phyloP scores from a whole-genome alignment of 257 asterid genomes.

The Plantago elongata region DNA sequence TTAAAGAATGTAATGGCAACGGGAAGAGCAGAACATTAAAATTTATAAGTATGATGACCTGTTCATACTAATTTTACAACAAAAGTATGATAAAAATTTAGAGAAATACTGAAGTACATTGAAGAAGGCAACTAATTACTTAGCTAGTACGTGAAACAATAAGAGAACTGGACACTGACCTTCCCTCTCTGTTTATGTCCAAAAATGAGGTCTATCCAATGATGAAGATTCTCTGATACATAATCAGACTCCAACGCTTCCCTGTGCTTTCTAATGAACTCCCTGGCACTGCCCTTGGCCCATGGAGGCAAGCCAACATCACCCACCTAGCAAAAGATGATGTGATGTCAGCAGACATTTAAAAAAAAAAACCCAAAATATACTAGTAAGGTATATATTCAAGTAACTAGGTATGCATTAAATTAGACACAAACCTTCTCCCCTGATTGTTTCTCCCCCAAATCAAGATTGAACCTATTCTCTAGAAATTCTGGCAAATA shows the following conservation, averaged over 20 bases:
- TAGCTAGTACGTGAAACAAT: slow-evolving; percentile 14
- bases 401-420: neutral
- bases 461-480: slow-evolving; percentile 80
- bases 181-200: slow-evolving; percentile 95
- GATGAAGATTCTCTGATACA: slow-evolving; percentile 95
- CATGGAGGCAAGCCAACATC: slow-evolving; percentile 92
- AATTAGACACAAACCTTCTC: slow-evolving; percentile 66
- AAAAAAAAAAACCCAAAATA: neutral
- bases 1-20: neutral
- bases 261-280: slow-evolving; percentile 88
- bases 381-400: neutral
- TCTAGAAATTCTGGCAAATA: slow-evolving; percentile 93
- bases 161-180: slow-evolving; percentile 43
- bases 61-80: too few species aligned
- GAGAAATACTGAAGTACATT: neutral
- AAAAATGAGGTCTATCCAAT: slow-evolving; percentile 98
- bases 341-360: slow-evolving; percentile 5
- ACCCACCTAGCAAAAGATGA: slow-evolving; percentile 66
- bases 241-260: slow-evolving; percentile 98
- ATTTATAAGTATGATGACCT: too few species aligned
- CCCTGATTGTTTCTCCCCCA: slow-evolving; percentile 99
- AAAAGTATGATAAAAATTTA: too few species aligned
- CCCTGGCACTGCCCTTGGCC: slow-evolving; percentile 90
- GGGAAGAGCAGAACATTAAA: too few species aligned
- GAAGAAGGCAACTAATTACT: slow-evolving; percentile 2